Conservation (phyloP, 2,329 filamentous ascomycete genomes). For the Xylariales sp. region DNA sequence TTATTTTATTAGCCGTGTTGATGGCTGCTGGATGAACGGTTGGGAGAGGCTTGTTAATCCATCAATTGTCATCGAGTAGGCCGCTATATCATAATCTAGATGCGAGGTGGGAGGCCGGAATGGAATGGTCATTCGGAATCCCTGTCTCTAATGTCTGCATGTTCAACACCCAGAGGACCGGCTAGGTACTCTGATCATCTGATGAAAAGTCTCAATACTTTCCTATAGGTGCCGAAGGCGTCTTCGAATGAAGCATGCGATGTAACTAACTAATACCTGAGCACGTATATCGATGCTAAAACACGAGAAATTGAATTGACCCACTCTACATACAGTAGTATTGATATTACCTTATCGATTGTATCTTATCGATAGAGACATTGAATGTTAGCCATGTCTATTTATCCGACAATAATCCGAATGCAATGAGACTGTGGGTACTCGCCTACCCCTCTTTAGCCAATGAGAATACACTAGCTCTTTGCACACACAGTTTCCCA, state of each 20-base stretch:
- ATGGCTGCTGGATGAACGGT: not conserved
- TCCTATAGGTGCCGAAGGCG: not conserved
- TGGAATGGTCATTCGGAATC: no score
- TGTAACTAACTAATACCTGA: not conserved
- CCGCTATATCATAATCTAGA: no score
- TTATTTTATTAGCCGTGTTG: not conserved
- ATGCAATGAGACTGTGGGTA: not conserved
- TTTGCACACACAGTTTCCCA: conserved; percentile 36
- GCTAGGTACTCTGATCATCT: no score
- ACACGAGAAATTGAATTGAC: not conserved
- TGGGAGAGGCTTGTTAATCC: not conserved
- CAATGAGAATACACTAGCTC: conserved; percentile 26
- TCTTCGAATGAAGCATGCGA: no score
- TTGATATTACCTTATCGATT: not conserved
- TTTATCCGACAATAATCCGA: conserved; percentile 32
- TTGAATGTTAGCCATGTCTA: not conserved
- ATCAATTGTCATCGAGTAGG: not conserved
- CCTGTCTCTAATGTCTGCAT: no score
- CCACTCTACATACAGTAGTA: no score
- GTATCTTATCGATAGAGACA: conserved; percentile 5
- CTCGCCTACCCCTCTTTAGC: conserved; percentile 32
- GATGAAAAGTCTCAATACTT: no score
- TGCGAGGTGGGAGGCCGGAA: no score
- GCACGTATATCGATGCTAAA: not conserved
- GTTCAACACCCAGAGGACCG: no score